Conservation (phyloP, 306 rosid genomes). For the Quercus rubra region DNA sequence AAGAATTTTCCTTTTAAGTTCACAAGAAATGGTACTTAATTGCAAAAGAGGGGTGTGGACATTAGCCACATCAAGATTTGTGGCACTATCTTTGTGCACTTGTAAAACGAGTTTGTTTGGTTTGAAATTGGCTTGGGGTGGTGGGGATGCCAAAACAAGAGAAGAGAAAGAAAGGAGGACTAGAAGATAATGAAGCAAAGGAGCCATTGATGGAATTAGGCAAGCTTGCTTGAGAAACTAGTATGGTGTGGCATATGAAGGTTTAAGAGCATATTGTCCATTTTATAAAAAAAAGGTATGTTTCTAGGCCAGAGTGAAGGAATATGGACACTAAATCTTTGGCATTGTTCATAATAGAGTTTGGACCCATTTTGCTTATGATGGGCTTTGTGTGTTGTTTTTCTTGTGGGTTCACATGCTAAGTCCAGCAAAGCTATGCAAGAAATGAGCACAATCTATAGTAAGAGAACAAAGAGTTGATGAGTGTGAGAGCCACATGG, state of each 20-base stretch:
- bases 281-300: not conserved
- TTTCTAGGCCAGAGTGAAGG: not conserved
- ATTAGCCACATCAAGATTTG: slow-evolving; percentile 46
- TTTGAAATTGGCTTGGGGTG: not conserved
- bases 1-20: slow-evolving; percentile 45
- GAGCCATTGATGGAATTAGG: slow-evolving; percentile 9
- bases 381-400: not conserved
- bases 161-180: not conserved
- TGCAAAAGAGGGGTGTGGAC: slow-evolving; percentile 28
- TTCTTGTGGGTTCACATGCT: not conserved
- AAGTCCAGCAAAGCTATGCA: not conserved
- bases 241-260: not conserved
- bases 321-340: slow-evolving; percentile 3
- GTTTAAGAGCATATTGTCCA: not conserved
- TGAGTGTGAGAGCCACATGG: slow-evolving; percentile 24
- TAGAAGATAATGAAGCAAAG: slow-evolving; percentile 1
- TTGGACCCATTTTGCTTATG: not conserved
- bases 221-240: not conserved
- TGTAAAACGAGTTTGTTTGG: slow-evolving; percentile 35
- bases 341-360: not conserved
- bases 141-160: not conserved
- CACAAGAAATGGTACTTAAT: slow-evolving; percentile 27
- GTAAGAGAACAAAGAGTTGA: slow-evolving; percentile 14
- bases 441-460: not conserved
- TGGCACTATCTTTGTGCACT: slow-evolving; percentile 26